Evolutionary conservation across 257 asterid species (phyloP), one percentile per base, ranked within the genome.

Genomic region (Asclepias syriaca): DNA sequence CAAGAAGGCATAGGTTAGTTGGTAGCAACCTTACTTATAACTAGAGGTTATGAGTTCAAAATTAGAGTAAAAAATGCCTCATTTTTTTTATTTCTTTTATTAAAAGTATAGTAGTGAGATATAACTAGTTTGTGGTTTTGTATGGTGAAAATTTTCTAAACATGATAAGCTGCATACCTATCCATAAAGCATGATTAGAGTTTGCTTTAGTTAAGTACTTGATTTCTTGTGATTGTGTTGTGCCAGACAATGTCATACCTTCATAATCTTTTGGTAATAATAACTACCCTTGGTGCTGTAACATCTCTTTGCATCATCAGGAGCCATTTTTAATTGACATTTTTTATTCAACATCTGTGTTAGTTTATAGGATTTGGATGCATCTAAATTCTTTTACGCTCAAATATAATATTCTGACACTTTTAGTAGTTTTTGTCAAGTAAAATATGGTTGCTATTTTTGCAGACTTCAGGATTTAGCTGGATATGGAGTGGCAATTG

Each of bases 381-480:
- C 51, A 67, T 67, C 21, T 69, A 51, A 37, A 50, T 51, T 63
- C 18, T 50, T 22, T 29, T 6, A 27, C 50, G 49, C 43, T n/a
- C 12, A 13, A 32, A 6, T 10, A 27, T 22, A 59, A 3, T 57
- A 9, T 46, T 37, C 68, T 34, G 58, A 27, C n/a, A 3, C 5
- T 48, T 22, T n/a, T 18, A 77, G 60, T 60, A 54, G 46, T 18
- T 3, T 72, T 3, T 72, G 3, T 45, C 21, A 57, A 57, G 21
- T 56, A 15, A 64, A 48, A 34, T 56, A 15, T 59, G 49, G 27
- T 63, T 48, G 43, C 65, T 74, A 27, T 69, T 59, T 64, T 65
- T 75, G 61, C 87, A 95, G 99, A 94, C 99, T 95, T 79, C 91
- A 82, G 83, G 99, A 95, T 83, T 69, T 95, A 74, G 93, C 99